Conservation (phyloP, 2,329 filamentous ascomycete species). For the Westerdykella sp. region DNA sequence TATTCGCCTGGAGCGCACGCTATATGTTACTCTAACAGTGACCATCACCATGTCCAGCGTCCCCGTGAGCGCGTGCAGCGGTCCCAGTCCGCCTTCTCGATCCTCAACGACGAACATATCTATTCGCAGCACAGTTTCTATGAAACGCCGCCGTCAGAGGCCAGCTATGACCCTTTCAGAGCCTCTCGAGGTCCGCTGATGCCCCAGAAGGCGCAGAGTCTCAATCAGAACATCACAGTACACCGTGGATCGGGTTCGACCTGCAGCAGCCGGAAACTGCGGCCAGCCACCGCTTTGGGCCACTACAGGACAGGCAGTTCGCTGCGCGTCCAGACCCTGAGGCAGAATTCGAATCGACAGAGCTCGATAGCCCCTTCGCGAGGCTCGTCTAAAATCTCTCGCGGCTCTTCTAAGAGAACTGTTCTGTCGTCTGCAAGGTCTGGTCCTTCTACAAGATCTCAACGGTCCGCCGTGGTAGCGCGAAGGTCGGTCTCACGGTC, state of each 20-base stretch:
- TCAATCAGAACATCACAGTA: conserved; percentile 63
- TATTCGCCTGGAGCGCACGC: conserved; percentile 62
- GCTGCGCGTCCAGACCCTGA: conserved; percentile 38
- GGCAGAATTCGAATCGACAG: conserved; percentile 21
- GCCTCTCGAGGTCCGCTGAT: conserved; percentile 54
- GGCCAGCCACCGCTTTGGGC: conserved; percentile 32
- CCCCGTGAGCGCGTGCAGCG: conserved; percentile 35
- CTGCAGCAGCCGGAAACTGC: conserved; percentile 28
- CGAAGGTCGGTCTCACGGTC: conserved; percentile 31
- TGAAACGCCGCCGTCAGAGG: conserved; percentile 44
- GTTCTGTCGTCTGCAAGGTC: conserved; percentile 7
- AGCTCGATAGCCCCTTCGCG: conserved; percentile 14
- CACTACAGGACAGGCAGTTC: conserved; percentile 38
- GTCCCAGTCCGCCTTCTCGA: conserved; percentile 51
- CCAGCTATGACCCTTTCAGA: conserved; percentile 80
- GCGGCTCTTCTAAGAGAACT: conserved; percentile 27
- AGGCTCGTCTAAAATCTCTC: conserved; percentile 13
- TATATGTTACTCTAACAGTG: conserved; percentile 77
- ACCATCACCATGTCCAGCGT: conserved; percentile 58
- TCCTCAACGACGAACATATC: conserved; percentile 50
- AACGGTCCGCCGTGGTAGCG: conserved; percentile 14
- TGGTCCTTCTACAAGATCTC: conserved; percentile 17
- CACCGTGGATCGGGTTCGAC: conserved; percentile 46
- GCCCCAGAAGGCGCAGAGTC: conserved; percentile 42
- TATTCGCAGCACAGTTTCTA: conserved; percentile 45